Percentiles rank a stretch among this genome's conserved stretches.
Evolutionary conservation across 768 basidiomycete species (phyloP).

Genomic region (Pulveroboletus sp.): DNA sequence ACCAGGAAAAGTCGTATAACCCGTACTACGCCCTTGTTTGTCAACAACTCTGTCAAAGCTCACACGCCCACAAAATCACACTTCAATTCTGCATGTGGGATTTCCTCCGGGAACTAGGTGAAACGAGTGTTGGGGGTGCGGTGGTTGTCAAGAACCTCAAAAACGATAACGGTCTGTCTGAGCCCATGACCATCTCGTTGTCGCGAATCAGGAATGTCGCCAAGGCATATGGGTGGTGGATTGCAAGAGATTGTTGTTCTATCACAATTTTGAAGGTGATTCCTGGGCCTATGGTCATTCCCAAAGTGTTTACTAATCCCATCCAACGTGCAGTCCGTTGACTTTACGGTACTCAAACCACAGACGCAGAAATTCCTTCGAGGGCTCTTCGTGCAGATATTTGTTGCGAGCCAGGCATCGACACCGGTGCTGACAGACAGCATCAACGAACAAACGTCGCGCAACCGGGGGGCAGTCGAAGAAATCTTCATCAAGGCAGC

Average conservation of each 20-base stretch:
- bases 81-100: slow-evolving; percentile 97
- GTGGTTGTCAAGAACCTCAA: slow-evolving; percentile 62
- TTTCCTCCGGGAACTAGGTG: slow-evolving; percentile 87
- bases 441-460: slow-evolving; percentile 34
- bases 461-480: slow-evolving; percentile 61
- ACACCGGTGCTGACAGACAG: slow-evolving; percentile 55
- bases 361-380: slow-evolving; percentile 62
- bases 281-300: neutral
- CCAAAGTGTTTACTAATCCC: neutral
- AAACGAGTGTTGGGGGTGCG: slow-evolving; percentile 73
- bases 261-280: slow-evolving; percentile 80
- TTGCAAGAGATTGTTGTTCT: slow-evolving; percentile 75
- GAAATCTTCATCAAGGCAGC: slow-evolving; percentile 76
- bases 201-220: slow-evolving; percentile 70
- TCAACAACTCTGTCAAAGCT: slow-evolving; percentile 70
- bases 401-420: slow-evolving; percentile 69
- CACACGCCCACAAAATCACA: slow-evolving; percentile 87
- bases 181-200: slow-evolving; percentile 50
- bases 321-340: slow-evolving; percentile 59
- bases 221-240: slow-evolving; percentile 87
- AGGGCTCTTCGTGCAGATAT: slow-evolving; percentile 62
- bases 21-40: slow-evolving; percentile 92
- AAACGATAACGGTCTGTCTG: slow-evolving; percentile 41
- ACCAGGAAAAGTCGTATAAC: slow-evolving; percentile 82
- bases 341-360: slow-evolving; percentile 72